These are phyloP conservation scores for Daphne laureola DNA, from an alignment of 441 rosid genomes.

Conservation along the genomic window DNA sequence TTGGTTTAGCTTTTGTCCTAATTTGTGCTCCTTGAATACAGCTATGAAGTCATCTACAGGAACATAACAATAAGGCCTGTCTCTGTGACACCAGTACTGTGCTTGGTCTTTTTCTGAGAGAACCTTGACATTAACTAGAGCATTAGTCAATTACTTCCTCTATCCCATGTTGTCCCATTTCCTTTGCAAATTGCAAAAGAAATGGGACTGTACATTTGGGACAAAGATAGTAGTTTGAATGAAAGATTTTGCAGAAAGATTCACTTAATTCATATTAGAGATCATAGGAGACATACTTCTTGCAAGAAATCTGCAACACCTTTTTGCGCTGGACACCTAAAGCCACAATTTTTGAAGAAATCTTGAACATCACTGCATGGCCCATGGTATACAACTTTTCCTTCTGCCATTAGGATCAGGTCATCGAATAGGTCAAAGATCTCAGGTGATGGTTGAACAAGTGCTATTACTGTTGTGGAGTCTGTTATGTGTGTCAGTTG, in stretches of 20 bases:
- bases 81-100: slow-evolving; percentile 40
- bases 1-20: slow-evolving; percentile 21
- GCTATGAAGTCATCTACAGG: slow-evolving; percentile 32
- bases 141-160: background rate
- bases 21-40: slow-evolving; percentile 25
- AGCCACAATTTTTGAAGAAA: slow-evolving; percentile 39
- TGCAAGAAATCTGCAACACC: slow-evolving; percentile 69
- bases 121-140: slow-evolving; percentile 22
- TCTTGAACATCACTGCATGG: slow-evolving; percentile 22
- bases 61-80: slow-evolving; percentile 31
- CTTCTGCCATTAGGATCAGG: slow-evolving; percentile 42
- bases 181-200: no score
- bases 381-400: slow-evolving; percentile 33
- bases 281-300: slow-evolving; percentile 27
- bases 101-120: slow-evolving; percentile 52
- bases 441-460: slow-evolving; percentile 47
- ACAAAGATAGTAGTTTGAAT: background rate
- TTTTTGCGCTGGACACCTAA: slow-evolving; percentile 57
- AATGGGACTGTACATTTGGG: no score
- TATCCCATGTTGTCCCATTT: no score
- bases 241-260: background rate
- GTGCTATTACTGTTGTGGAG: slow-evolving; percentile 34
- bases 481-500: slow-evolving; percentile 33
- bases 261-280: background rate
- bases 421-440: slow-evolving; percentile 46